Conservation (phyloP, 176 grass and related monocot species). For the Paspalum vaginatum region DNA sequence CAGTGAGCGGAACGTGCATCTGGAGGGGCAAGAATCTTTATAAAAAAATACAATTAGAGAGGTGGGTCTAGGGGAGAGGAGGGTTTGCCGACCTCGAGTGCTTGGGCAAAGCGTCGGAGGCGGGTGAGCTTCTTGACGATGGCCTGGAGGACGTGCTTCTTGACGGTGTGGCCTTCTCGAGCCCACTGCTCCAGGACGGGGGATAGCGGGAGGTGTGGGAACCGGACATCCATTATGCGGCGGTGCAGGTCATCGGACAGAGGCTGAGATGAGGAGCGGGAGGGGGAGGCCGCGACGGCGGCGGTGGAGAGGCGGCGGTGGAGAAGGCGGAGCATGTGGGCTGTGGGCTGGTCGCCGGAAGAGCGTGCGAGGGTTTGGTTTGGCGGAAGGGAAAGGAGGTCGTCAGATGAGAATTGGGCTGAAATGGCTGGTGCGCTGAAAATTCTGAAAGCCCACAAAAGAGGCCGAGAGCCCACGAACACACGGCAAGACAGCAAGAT, state of each 20-base stretch:
- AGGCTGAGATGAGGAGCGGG: not conserved
- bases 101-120: constrained; percentile 49
- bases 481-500: too few species aligned
- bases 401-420: not conserved
- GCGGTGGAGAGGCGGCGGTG: constrained; percentile 11
- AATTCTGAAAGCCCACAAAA: too few species aligned
- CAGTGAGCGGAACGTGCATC: not conserved
- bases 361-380: not conserved
- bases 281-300: not conserved
- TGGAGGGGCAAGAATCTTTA: not conserved
- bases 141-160: constrained; percentile 43
- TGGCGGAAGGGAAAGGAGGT: not conserved
- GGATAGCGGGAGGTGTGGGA: constrained; percentile 31
- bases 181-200: constrained; percentile 56
- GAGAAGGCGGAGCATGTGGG: constrained; percentile 40
- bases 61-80: not conserved
- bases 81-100: constrained; percentile 48
- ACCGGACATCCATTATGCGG: constrained; percentile 29
- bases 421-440: not conserved
- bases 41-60: not conserved
- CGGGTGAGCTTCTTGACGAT: constrained; percentile 48
- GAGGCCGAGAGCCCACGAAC: not conserved
- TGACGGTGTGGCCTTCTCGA: constrained; percentile 41
- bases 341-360: not conserved
- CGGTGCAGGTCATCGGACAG: constrained; percentile 9